These are phyloP conservation scores for Tuber aestivum DNA, from an alignment of 495 filamentous ascomycete species.

Conservation along the genomic window DNA sequence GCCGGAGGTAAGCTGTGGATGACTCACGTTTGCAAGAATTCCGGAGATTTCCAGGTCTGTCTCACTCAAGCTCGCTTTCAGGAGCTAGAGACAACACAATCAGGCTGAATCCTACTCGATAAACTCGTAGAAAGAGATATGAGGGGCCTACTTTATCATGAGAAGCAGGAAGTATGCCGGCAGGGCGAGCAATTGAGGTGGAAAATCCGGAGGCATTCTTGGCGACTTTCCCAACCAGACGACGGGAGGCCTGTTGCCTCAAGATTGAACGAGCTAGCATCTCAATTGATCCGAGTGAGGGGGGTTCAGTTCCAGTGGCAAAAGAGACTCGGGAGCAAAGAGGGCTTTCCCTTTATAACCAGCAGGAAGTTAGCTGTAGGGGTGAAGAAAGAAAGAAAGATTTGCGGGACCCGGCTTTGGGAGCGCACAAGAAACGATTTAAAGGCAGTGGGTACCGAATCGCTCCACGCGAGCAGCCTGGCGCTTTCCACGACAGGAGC, in stretches of 20 bases:
- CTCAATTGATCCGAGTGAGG: constrained; percentile 1
- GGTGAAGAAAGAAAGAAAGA: neutral
- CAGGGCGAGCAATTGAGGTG: constrained; percentile 37
- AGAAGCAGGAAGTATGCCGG: constrained; percentile 28
- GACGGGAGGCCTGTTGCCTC: constrained; percentile 19
- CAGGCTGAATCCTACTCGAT: constrained; percentile 18
- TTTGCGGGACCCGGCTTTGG: neutral
- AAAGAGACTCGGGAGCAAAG: neutral
- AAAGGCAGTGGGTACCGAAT: neutral
- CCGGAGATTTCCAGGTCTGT: constrained; percentile 79
- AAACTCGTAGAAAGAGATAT: neutral
- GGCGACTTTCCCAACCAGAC: constrained; percentile 42
- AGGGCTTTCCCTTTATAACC: neutral
- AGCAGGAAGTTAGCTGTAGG: neutral
- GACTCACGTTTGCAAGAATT: constrained; percentile 79
- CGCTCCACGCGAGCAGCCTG: neutral
- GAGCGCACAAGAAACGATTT: neutral
- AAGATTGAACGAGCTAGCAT: constrained; percentile 34
- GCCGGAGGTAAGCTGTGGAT: constrained; percentile 5
- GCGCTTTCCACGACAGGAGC: neutral
- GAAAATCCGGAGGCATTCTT: constrained; percentile 46
- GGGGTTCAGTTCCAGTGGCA: neutral
- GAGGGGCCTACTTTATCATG: constrained; percentile 24
- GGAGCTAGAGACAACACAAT: constrained; percentile 53
- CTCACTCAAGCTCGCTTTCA: constrained; percentile 69